Percentiles rank a stretch among this genome's conserved stretches.
phyloP scores from a whole-genome alignment of 2,329 filamentous ascomycete species.

The Pseudocercospora fijiensis region DNA sequence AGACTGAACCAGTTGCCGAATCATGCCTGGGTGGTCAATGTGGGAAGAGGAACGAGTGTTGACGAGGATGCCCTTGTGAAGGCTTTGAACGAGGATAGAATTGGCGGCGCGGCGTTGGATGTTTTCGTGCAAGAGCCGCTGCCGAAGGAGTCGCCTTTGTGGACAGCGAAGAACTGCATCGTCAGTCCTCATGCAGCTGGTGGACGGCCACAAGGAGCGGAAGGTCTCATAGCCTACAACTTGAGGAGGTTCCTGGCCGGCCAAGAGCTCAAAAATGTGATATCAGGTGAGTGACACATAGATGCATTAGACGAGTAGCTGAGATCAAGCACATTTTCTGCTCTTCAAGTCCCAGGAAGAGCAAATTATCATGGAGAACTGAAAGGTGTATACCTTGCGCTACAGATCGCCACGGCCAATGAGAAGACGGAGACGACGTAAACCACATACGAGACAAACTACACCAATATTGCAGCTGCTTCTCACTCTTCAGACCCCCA shows the following conservation, averaged over 20 bases:
- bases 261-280: slow-evolving; percentile 59
- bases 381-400: not conserved
- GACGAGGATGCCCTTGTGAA: slow-evolving; percentile 51
- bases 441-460: not conserved
- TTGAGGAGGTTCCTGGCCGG: slow-evolving; percentile 59
- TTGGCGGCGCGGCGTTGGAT: slow-evolving; percentile 54
- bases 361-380: not conserved
- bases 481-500: not conserved
- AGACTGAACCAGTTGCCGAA: slow-evolving; percentile 55
- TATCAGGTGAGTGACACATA: slow-evolving; percentile 27
- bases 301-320: not conserved
- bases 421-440: not conserved
- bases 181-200: slow-evolving; percentile 61
- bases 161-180: slow-evolving; percentile 54
- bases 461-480: not conserved
- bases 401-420: not conserved
- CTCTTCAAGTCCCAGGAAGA: not conserved
- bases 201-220: slow-evolving; percentile 60
- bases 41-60: slow-evolving; percentile 63
- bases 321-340: not conserved
- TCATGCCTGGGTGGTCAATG: slow-evolving; percentile 69
- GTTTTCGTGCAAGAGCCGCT: slow-evolving; percentile 56
- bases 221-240: slow-evolving; percentile 61
- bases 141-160: slow-evolving; percentile 47
- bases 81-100: slow-evolving; percentile 48